phyloP scores from a whole-genome alignment of 2,329 filamentous ascomycete species.

The Lizonia empirigonia region DNA sequence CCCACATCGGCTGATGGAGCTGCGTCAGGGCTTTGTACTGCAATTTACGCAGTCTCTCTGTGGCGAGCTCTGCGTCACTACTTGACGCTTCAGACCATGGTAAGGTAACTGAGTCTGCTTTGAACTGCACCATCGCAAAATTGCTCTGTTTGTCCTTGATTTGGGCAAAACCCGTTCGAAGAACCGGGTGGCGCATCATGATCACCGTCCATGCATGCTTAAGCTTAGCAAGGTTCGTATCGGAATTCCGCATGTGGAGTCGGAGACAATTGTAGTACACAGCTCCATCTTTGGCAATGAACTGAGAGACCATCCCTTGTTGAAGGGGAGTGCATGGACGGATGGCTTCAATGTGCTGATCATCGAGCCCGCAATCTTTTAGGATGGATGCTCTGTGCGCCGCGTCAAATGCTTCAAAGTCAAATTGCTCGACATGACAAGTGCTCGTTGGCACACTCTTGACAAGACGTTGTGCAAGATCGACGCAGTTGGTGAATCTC shows the following conservation, averaged over 20 bases:
- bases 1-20: slow-evolving; percentile 68
- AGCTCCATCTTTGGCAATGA: slow-evolving; percentile 67
- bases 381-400: slow-evolving; percentile 47
- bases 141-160: slow-evolving; percentile 64
- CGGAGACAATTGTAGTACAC: slow-evolving; percentile 78
- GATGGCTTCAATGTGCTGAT: slow-evolving; percentile 59
- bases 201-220: slow-evolving; percentile 65
- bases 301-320: slow-evolving; percentile 78
- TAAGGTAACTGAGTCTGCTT: slow-evolving; percentile 36
- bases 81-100: slow-evolving; percentile 38
- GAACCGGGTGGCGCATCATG: slow-evolving; percentile 66
- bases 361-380: slow-evolving; percentile 36
- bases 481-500: slow-evolving; percentile 52
- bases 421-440: slow-evolving; percentile 32
- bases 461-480: slow-evolving; percentile 37
- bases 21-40: slow-evolving; percentile 46
- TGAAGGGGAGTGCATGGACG: slow-evolving; percentile 82
- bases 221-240: slow-evolving; percentile 52
- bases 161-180: slow-evolving; percentile 75
- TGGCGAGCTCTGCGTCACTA: slow-evolving; percentile 7
- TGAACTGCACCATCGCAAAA: slow-evolving; percentile 77
- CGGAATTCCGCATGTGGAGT: slow-evolving; percentile 54
- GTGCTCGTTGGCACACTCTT: background rate
- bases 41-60: slow-evolving; percentile 31
- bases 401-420: slow-evolving; percentile 60